Conservation (phyloP, 352 stramenopile species). For the Albugo candida region DNA sequence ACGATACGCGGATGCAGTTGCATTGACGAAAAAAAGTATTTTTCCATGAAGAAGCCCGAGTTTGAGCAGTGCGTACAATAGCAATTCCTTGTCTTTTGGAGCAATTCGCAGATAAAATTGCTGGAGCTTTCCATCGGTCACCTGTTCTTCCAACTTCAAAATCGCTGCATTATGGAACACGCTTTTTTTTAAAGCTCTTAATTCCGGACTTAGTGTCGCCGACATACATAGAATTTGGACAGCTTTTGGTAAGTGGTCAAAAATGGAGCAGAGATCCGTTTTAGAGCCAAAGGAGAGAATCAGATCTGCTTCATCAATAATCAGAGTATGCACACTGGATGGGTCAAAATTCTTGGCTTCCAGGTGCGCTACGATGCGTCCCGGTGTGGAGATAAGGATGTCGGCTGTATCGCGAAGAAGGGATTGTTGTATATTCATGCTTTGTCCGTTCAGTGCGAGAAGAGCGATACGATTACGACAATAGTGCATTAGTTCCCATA, state of each 20-base stretch:
- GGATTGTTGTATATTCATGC: conserved; percentile 77
- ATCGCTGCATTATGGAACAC: conserved; percentile 94
- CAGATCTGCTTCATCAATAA: conserved; percentile 98
- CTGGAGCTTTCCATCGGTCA: conserved; percentile 79
- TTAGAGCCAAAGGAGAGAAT: conserved; percentile 94
- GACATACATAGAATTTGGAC: conserved; percentile 98
- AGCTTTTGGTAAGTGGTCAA: conserved; percentile 91
- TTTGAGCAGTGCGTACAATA: conserved; percentile 97
- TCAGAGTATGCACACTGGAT: conserved; percentile 87
- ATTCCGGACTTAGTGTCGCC: conserved; percentile 90
- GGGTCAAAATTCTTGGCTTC: conserved; percentile 63
- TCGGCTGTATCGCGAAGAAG: conserved; percentile 75
- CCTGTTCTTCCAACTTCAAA: conserved; percentile 90
- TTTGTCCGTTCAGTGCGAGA: conserved; percentile 79
- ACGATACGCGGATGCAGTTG: conserved; percentile 83
- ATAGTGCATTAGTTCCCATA: conserved; percentile 94
- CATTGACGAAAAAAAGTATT: conserved; percentile 99
- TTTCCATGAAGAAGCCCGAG: conserved; percentile 94
- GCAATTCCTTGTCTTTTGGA: conserved; percentile 87
- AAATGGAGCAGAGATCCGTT: conserved; percentile 85
- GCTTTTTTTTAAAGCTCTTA: conserved; percentile 93
- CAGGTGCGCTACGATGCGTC: conserved; percentile 82
- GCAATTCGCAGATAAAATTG: conserved; percentile 91
- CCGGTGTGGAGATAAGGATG: conserved; percentile 89
- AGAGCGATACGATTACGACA: conserved; percentile 87